Conservation (phyloP, 768 basidiomycete species). For the Suillus weaverae region DNA sequence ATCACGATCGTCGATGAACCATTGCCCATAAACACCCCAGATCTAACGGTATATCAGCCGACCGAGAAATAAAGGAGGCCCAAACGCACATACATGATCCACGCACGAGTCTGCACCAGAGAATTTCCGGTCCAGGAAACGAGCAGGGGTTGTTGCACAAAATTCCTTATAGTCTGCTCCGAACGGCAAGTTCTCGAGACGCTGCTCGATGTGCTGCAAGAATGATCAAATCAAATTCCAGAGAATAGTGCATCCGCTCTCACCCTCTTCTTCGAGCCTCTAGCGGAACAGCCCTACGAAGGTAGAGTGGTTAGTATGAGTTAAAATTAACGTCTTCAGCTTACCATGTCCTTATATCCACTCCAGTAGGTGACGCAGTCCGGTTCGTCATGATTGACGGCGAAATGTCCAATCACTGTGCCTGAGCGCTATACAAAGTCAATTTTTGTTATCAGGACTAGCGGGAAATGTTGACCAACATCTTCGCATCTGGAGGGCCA, state of each 20-base stretch:
- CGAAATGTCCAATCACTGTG: conserved; percentile 28
- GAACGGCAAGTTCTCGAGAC: conserved; percentile 25
- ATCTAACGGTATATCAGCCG: background rate
- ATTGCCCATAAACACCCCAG: conserved; percentile 14
- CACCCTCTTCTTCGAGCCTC: conserved; percentile 24
- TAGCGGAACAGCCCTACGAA: conserved; percentile 24
- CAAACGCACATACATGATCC: background rate
- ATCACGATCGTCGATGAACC: conserved; percentile 11
- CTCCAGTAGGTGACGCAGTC: conserved; percentile 28
- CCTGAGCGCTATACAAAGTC: conserved; percentile 15
- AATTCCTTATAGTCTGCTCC: conserved; percentile 33
- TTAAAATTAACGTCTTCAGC: background rate
- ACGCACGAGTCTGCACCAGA: conserved; percentile 12
- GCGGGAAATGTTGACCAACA: conserved; percentile 5
- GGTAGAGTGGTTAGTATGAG: background rate
- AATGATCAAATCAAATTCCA: background rate
- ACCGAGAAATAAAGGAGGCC: too few species aligned
- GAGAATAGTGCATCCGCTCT: background rate
- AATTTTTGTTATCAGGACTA: background rate
- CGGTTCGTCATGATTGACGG: conserved; percentile 26
- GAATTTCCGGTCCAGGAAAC: conserved; percentile 25
- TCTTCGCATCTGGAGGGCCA: conserved; percentile 26
- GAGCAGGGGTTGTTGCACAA: conserved; percentile 34
- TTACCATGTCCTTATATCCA: conserved; percentile 26
- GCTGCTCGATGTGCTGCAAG: conserved; percentile 27